phyloP scores from a whole-genome alignment of 2,329 filamentous ascomycete genomes.

The Sporothrix euskadiensis region DNA sequence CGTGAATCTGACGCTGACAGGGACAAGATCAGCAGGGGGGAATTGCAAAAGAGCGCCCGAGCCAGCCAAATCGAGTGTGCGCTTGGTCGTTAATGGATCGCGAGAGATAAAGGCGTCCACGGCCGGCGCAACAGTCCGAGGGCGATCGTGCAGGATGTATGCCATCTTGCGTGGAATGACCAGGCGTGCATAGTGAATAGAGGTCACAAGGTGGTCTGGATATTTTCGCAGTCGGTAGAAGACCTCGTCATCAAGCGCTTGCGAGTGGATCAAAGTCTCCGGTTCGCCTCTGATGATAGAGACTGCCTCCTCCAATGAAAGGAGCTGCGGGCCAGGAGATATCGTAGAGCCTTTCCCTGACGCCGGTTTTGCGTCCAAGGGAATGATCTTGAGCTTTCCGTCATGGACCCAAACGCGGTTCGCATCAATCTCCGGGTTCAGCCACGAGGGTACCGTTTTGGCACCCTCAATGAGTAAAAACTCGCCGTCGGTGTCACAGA shows the following conservation, averaged over 20 bases:
- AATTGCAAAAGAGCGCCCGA: constrained; percentile 54
- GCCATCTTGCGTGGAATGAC: constrained; percentile 81
- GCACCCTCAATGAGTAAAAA: constrained; percentile 95
- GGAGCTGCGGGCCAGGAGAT: constrained; percentile 41
- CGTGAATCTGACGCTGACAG: constrained; percentile 77
- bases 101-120: constrained; percentile 91
- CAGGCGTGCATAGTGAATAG: constrained; percentile 72
- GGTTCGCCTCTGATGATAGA: constrained; percentile 58
- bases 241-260: constrained; percentile 78
- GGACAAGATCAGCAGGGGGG: constrained; percentile 75
- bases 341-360: not conserved
- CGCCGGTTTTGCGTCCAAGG: not conserved
- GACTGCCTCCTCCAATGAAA: constrained; percentile 67
- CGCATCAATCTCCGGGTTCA: constrained; percentile 85
- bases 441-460: constrained; percentile 81
- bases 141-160: constrained; percentile 72
- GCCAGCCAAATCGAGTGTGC: constrained; percentile 49
- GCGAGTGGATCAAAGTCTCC: constrained; percentile 66
- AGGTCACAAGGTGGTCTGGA: constrained; percentile 70
- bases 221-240: constrained; percentile 88
- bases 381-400: constrained; percentile 45
- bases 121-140: constrained; percentile 76
- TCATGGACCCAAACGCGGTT: constrained; percentile 88
- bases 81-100: constrained; percentile 73
- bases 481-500: constrained; percentile 88